Base-by-base conservation (phyloP, 441 rosid genomes). In the Brassica balearica region DNA sequence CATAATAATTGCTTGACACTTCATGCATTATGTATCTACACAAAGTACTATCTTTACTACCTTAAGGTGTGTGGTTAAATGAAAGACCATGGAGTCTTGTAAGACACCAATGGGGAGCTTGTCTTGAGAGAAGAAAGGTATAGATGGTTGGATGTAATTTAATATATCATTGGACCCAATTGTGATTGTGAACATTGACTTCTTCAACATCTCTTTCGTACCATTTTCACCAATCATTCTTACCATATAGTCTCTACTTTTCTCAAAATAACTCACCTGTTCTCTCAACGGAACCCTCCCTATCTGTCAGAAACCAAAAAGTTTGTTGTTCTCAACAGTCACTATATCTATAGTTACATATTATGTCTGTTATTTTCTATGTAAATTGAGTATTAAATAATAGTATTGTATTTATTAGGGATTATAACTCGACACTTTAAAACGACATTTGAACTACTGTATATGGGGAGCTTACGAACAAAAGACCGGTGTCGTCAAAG, bases 91-190 rank as follows among this genome's bases (percentile, higher is more conserved):
- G 65, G 78, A 85, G 69, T 85, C 84, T 66, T 84, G 91, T 41
- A 83, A 83, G 53, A 69, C 43, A 20, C 85, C 15, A 62, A 68
- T 58, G 36, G 86, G 83, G 53, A 82, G 76, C 74, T 80, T 87
- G 75, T 78, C 73, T 69, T 71, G 75, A 2, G 69, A 61, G 17
- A 86, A 43, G 74, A 58, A 84, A 32, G 92, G 90, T 74, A 86
- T 74, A 0, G 85, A 82, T 53, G 92, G 91, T 83, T 81, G 88
- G 15, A 85, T 60, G 46, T 86, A 83, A 76, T 88, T 85, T 6
- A 88, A 17, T 63, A 88, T 65, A 72, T 88, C 92, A 74, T 90
- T 90, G 65, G 91, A 87, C 4, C 91, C 91, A 34, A 83, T 81
- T 53, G 88, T 86, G 43, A 88, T 56, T 36, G 90, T 84, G 66